Base-by-base conservation (phyloP, 352 stramenopile genomes). In the Pythium phragmiticola region DNA sequence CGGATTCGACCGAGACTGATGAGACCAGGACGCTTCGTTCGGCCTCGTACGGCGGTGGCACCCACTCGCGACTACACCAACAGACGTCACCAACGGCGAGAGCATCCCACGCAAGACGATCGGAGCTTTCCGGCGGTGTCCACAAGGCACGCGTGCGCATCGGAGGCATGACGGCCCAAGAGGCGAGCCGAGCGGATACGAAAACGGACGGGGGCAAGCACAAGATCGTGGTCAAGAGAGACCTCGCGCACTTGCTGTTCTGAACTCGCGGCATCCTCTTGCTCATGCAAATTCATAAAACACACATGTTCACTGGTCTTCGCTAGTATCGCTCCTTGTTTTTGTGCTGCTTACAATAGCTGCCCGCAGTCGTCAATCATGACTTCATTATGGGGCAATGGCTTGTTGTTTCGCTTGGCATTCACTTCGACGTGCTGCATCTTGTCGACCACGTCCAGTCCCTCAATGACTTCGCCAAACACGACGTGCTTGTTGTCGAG, bases 401-500 rank as follows among this genome's bases (percentile, higher is more conserved):
- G 83, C 6, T 69, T 58, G 55, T 73, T 80, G 64, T 84, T 87
- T 26, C 66, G 75, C 49, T 68, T 66, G 26, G 72, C 66, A 53
- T 73, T 75, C 28, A 89, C 80, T 36, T 87, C 65, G 7, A 90
- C 80, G 39, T 73, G 76, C 56, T 90, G 80, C 73, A 92, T 89
- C 19, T 68, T 58, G 61, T 90, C 78, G 17, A 92, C 81, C 13
- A 92, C 69, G n/a, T 87, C 77, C 33, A 89, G 73, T 19, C 83
- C 80, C 30, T 95, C 83, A 43, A 97, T 68, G 14, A 98, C 86
- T 68, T 98, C 92, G 28, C 97, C 97, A 82, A 99, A 99, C 8
- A 99, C 95, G 6, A 97, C 87, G 73, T 99, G 97, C 76, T 98
- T 98, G 36, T 85, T 90, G 78, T 99, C 94, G 16, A 92, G 57